phyloP scores from a whole-genome alignment of 2,329 filamentous ascomycete species.

The Aspergillus hortae region DNA sequence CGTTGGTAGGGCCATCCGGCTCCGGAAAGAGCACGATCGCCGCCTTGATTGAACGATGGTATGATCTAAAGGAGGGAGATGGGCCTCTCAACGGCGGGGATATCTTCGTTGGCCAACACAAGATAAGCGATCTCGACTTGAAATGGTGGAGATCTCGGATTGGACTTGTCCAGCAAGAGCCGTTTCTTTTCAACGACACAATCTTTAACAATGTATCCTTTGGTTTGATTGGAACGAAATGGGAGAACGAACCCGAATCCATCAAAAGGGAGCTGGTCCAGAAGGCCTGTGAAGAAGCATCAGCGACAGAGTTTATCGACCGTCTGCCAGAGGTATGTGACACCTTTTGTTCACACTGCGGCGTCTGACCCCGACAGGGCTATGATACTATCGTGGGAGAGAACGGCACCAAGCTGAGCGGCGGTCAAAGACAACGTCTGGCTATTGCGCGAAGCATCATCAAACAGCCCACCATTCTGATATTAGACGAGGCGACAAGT shows the following conservation, averaged over 20 bases:
- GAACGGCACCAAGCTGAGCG: constrained; percentile 71
- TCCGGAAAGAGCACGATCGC: constrained; percentile 47
- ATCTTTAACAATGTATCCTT: constrained; percentile 62
- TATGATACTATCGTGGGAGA: constrained; percentile 76
- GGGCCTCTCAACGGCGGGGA: constrained; percentile 34
- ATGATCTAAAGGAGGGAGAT: constrained; percentile 22
- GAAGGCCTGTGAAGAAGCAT: constrained; percentile 64
- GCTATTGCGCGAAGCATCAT: constrained; percentile 71
- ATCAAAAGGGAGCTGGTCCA: constrained; percentile 51
- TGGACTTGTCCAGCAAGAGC: constrained; percentile 65
- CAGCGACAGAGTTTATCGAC: constrained; percentile 66
- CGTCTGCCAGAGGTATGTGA: constrained; percentile 48
- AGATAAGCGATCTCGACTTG: constrained; percentile 56
- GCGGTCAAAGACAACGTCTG: constrained; percentile 81
- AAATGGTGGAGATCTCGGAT: constrained; percentile 60
- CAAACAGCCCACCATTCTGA: constrained; percentile 61
- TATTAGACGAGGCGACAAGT: constrained; percentile 74
- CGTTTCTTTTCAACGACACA: constrained; percentile 64
- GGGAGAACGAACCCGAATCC: constrained; percentile 29
- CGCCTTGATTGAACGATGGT: constrained; percentile 42
- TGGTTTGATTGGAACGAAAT: constrained; percentile 46
- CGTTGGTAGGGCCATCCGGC: constrained; percentile 45
- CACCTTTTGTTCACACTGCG: not conserved
- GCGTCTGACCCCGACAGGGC: constrained; percentile 40
- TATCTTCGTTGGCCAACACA: constrained; percentile 53